Conservation (phyloP, 1,139 yeast species). For the Yamadazyma conglobata region DNA sequence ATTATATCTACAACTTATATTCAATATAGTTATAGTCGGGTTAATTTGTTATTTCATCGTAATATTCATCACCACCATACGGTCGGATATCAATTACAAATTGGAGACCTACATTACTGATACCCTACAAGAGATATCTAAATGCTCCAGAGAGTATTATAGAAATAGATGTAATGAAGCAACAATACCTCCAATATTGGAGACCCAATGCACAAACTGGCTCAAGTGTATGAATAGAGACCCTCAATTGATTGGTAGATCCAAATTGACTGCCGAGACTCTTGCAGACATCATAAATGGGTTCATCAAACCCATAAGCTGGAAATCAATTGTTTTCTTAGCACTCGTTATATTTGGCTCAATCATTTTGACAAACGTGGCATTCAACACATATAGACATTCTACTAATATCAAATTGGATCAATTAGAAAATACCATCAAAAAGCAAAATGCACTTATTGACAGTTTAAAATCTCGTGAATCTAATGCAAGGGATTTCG, state of each 20-base stretch:
- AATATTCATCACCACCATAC: slow-evolving; percentile 56
- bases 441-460: slow-evolving; percentile 14
- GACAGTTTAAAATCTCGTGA: slow-evolving; percentile 7
- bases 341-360: slow-evolving; percentile 19
- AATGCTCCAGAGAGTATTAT: slow-evolving; percentile 67
- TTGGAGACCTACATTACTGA: slow-evolving; percentile 62
- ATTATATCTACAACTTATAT: slow-evolving; percentile 64
- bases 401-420: slow-evolving; percentile 15
- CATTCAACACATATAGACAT: slow-evolving; percentile 21
- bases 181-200: slow-evolving; percentile 67
- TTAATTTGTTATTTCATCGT: slow-evolving; percentile 53
- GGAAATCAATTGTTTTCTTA: slow-evolving; percentile 62
- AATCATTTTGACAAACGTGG: slow-evolving; percentile 19
- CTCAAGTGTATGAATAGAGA: slow-evolving; percentile 83
- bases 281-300: slow-evolving; percentile 80
- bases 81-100: slow-evolving; percentile 67
- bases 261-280: slow-evolving; percentile 75
- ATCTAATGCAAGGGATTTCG: slow-evolving; percentile 9
- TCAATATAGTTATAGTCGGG: slow-evolving; percentile 59
- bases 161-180: slow-evolving; percentile 61
- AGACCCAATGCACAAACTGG: slow-evolving; percentile 71
- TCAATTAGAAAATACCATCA: slow-evolving; percentile 14
- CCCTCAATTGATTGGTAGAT: slow-evolving; percentile 73
- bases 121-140: slow-evolving; percentile 60
- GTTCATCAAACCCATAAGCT: slow-evolving; percentile 68